phyloP scores from a whole-genome alignment of 306 rosid species.

The Fragaria ananassa region DNA sequence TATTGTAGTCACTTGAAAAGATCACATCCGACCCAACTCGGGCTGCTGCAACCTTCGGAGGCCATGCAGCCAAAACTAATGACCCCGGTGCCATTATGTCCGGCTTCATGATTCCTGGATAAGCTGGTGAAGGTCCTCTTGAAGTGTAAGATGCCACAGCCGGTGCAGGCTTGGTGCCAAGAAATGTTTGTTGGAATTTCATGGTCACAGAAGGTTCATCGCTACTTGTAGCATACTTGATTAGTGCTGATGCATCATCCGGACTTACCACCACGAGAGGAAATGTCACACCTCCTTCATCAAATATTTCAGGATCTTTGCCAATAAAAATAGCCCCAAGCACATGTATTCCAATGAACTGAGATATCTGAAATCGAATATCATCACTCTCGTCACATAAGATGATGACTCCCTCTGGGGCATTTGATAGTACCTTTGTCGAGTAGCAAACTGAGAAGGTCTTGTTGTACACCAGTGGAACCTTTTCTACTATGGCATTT shows the following conservation, averaged over 20 bases:
- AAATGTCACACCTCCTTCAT: constrained; percentile 10
- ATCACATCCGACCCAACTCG: not conserved
- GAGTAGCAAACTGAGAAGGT: constrained; percentile 25
- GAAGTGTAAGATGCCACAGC: constrained; percentile 36
- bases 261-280: constrained; percentile 42
- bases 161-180: constrained; percentile 41
- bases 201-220: constrained; percentile 23
- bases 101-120: not conserved
- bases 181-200: constrained; percentile 35
- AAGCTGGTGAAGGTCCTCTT: not conserved
- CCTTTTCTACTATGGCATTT: not conserved
- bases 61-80: not conserved
- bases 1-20: not conserved
- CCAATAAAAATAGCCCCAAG: constrained; percentile 35
- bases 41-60: not conserved
- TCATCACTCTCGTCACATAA: constrained; percentile 16
- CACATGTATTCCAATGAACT: not conserved
- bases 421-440: not conserved
- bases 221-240: constrained; percentile 20
- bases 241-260: constrained; percentile 21
- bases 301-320: constrained; percentile 19
- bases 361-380: not conserved
- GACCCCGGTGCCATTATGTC: not conserved
- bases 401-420: constrained; percentile 16
- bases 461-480: not conserved